A percentile compares a stretch with the other conserved stretches of the same genome.
Evolutionary conservation across 2,329 filamentous ascomycete genomes (phyloP).

Genomic region (Lomentospora prolificans): DNA sequence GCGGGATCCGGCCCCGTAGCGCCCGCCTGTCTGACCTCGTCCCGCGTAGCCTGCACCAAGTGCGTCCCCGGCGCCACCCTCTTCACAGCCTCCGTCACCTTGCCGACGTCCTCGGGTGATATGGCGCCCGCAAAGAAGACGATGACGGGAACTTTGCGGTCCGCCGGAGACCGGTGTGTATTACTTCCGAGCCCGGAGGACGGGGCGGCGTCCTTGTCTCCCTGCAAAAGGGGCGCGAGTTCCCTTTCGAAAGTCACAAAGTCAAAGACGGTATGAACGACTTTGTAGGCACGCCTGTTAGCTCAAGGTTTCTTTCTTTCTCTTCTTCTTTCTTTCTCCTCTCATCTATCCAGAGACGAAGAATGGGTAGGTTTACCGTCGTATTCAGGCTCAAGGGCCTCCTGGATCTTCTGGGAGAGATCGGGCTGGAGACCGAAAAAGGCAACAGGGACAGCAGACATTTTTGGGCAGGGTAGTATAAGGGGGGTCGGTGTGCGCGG

Average conservation of each 20-base stretch:
- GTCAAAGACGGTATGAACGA: conserved; percentile 9
- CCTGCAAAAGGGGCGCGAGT: conserved; percentile 7
- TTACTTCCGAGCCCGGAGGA: conserved; percentile 9
- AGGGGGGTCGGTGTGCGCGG: no score
- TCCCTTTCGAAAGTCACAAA: conserved; percentile 7
- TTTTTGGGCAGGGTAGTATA: background rate
- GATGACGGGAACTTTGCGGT: conserved; percentile 1
- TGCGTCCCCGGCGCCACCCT: background rate
- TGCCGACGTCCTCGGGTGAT: background rate
- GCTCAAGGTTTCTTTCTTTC: no score
- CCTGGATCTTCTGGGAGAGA: conserved; percentile 8
- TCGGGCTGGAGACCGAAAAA: conserved; percentile 10
- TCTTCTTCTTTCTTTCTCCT: no score
- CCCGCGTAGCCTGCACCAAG: background rate
- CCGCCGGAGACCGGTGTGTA: background rate
- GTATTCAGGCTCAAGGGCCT: conserved; percentile 10
- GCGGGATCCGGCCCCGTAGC: conserved; percentile 4
- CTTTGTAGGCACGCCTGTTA: background rate
- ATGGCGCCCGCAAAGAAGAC: conserved; percentile 6
- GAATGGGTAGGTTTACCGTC: conserved; percentile 6
- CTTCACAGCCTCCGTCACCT: conserved; percentile 8
- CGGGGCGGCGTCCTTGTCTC: background rate
- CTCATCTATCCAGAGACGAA: no score
- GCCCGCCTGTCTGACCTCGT: conserved; percentile 6
- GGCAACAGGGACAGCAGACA: conserved; percentile 10